phyloP scores from a whole-genome alignment of 176 grass and related monocot species.

The Rhipidocladum racemiflorum region DNA sequence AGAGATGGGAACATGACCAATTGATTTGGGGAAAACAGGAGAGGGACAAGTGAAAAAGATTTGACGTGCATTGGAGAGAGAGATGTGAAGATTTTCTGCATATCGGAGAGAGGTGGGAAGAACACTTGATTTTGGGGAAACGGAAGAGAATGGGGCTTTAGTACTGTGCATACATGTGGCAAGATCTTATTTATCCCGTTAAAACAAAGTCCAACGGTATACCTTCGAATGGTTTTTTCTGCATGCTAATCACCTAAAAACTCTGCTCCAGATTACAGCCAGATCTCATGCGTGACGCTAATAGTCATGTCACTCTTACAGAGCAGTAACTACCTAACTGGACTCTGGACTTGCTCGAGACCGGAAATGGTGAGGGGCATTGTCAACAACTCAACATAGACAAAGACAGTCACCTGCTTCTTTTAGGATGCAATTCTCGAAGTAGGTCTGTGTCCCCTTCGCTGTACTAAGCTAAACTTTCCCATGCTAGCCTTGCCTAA shows the following conservation, averaged over 20 bases:
- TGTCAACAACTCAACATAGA: background rate
- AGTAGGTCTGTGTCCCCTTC: constrained; percentile 14
- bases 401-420: constrained; percentile 14
- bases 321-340: constrained; percentile 15
- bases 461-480: constrained; percentile 20
- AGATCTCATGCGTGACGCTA: constrained; percentile 6
- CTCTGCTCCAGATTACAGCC: constrained; percentile 13
- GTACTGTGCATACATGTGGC: no score
- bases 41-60: no score
- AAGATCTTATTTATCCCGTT: no score
- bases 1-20: no score
- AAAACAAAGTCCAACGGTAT: no score
- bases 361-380: background rate
- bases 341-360: background rate
- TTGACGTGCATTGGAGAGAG: no score
- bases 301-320: constrained; percentile 3
- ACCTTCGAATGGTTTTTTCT: no score
- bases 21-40: no score
- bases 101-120: no score
- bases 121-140: no score
- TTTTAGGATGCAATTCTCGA: constrained; percentile 20
- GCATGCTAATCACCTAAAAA: constrained; percentile 26
- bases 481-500: background rate
- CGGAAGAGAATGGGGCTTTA: no score
- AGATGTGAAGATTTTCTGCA: no score